Conservation (phyloP, 2,329 filamentous ascomycete species). For the Apiospora marii region DNA sequence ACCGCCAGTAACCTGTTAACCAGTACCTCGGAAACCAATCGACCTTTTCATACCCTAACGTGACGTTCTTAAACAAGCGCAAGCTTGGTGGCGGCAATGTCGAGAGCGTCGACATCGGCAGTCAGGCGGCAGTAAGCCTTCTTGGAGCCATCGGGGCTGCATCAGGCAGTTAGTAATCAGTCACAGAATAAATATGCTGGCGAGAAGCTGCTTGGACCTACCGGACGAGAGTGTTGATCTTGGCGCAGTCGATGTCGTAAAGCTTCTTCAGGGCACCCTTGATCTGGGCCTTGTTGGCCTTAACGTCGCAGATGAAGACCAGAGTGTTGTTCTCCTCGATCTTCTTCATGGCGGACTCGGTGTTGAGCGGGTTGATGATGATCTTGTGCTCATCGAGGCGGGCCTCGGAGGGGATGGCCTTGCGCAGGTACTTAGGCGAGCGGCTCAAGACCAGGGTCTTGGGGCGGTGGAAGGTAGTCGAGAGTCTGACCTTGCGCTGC, state of each 20-base stretch:
- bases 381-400: slow-evolving; percentile 98
- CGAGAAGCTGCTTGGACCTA: slow-evolving; percentile 52
- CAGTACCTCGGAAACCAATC: slow-evolving; percentile 12
- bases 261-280: slow-evolving; percentile 98
- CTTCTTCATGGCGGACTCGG: slow-evolving; percentile 99
- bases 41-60: slow-evolving; percentile 33
- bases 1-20: slow-evolving; percentile 26
- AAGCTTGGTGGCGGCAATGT: slow-evolving; percentile 99
- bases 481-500: slow-evolving; percentile 89
- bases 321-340: slow-evolving; percentile 99
- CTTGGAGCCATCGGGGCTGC: slow-evolving; percentile 93
- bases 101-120: slow-evolving; percentile 95
- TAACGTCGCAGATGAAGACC: slow-evolving; percentile 95
- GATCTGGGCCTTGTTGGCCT: slow-evolving; percentile 99
- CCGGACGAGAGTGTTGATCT: slow-evolving; percentile 99
- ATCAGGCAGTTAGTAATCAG: slow-evolving; percentile 33
- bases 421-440: slow-evolving; percentile 94
- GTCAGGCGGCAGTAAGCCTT: slow-evolving; percentile 98
- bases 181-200: too few species aligned
- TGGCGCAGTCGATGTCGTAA: slow-evolving; percentile 97
- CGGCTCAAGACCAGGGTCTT: slow-evolving; percentile 95
- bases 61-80: slow-evolving; percentile 82
- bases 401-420: slow-evolving; percentile 87
- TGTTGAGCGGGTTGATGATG: slow-evolving; percentile 98
- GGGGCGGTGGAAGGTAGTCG: slow-evolving; percentile 95